Percentiles rank a stretch among this genome's conserved stretches.
phyloP scores from a whole-genome alignment of 2,329 filamentous ascomycete genomes.

The Colletotrichum camelliae region DNA sequence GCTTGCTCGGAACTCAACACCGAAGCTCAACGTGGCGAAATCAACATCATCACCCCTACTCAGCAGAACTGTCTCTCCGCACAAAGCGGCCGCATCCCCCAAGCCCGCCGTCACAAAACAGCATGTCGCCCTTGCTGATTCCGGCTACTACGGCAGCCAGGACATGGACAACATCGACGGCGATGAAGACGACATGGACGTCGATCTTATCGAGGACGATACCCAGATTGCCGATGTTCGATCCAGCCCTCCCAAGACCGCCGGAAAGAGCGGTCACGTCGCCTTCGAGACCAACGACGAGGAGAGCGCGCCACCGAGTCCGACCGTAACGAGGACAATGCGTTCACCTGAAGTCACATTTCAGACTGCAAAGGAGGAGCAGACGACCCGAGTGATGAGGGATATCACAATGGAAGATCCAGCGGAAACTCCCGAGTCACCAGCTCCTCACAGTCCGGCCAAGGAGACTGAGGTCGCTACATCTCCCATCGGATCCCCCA shows the following conservation, averaged over 20 bases:
- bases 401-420: constrained; percentile 15
- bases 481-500: constrained; percentile 23
- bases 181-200: constrained; percentile 40
- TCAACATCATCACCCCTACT: constrained; percentile 37
- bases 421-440: constrained; percentile 22
- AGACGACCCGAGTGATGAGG: constrained; percentile 32
- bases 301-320: constrained; percentile 22
- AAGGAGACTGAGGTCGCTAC: not conserved
- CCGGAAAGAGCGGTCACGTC: constrained; percentile 12
- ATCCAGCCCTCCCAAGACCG: constrained; percentile 14
- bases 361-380: constrained; percentile 51
- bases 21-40: constrained; percentile 65
- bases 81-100: constrained; percentile 36
- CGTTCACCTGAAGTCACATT: constrained; percentile 43
- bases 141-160: constrained; percentile 76
- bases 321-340: constrained; percentile 17
- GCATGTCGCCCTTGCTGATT: constrained; percentile 58
- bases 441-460: constrained; percentile 23
- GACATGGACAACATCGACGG: constrained; percentile 16
- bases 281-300: constrained; percentile 17
- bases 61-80: constrained; percentile 36
- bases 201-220: constrained; percentile 31
- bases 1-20: constrained; percentile 55
- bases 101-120: constrained; percentile 34
- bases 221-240: constrained; percentile 17